phyloP scores from a whole-genome alignment of 2,329 filamentous ascomycete genomes.

The Cercospora janseana region DNA sequence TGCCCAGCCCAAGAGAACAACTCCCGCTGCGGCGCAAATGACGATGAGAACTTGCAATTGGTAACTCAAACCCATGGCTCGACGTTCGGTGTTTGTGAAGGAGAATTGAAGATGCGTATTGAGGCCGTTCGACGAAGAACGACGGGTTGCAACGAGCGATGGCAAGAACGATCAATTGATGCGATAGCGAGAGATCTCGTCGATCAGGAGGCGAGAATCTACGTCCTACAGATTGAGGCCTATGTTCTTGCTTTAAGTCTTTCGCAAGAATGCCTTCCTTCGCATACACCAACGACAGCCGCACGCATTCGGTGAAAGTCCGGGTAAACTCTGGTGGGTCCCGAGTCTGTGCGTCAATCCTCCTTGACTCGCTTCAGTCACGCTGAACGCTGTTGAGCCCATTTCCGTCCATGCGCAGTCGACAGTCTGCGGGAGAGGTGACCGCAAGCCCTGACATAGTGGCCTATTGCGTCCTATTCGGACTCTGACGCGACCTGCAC shows the following conservation, averaged over 20 bases:
- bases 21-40: conserved; percentile 26
- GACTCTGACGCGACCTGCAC: no score
- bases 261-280: not conserved
- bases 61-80: not conserved
- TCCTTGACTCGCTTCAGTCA: not conserved
- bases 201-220: no score
- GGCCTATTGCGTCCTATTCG: no score
- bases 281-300: not conserved
- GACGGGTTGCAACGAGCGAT: not conserved
- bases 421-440: no score
- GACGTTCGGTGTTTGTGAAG: no score
- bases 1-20: conserved; percentile 28
- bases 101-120: not conserved
- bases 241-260: conserved; percentile 1
- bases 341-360: not conserved
- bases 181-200: no score
- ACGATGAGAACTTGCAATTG: conserved; percentile 23
- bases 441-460: no score
- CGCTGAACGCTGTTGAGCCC: not conserved
- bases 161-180: no score
- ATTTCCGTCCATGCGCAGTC: no score
- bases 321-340: not conserved
- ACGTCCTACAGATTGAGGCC: no score
- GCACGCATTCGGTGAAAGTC: conserved; percentile 3
- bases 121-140: not conserved